Conservation (phyloP, 2,329 filamentous ascomycete genomes). For the Fusarium illudens region DNA sequence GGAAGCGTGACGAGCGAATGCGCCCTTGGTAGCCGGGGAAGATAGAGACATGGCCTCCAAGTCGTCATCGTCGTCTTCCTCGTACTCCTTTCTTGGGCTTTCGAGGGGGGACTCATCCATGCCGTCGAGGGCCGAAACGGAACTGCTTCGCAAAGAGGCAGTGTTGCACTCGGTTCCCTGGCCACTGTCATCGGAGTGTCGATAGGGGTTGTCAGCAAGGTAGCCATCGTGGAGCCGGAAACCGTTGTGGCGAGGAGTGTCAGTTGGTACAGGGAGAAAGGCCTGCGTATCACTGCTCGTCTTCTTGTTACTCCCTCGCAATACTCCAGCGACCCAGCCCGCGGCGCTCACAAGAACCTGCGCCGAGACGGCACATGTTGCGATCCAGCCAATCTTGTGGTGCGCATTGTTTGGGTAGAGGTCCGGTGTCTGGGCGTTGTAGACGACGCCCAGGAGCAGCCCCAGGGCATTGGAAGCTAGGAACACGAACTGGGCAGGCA, state of each 20-base stretch:
- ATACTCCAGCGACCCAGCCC: slow-evolving; percentile 60
- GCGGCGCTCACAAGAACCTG: slow-evolving; percentile 76
- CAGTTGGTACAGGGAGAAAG: slow-evolving; percentile 70
- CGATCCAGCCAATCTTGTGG: slow-evolving; percentile 85
- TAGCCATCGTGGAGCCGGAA: slow-evolving; percentile 52
- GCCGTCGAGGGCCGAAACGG: slow-evolving; percentile 63
- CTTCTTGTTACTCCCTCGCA: background rate
- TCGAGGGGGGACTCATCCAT: slow-evolving; percentile 52
- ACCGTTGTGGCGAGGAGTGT: slow-evolving; percentile 36
- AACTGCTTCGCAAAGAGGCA: slow-evolving; percentile 71
- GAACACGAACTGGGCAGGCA: slow-evolving; percentile 75
- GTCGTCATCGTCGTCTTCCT: slow-evolving; percentile 59
- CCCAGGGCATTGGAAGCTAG: slow-evolving; percentile 70
- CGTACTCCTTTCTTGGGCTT: slow-evolving; percentile 57
- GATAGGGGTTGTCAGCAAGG: slow-evolving; percentile 58
- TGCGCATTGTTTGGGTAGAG: slow-evolving; percentile 90
- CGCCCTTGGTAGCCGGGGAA: slow-evolving; percentile 54
- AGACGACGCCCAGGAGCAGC: slow-evolving; percentile 71
- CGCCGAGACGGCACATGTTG: slow-evolving; percentile 74
- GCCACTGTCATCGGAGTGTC: slow-evolving; percentile 75
- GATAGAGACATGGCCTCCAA: slow-evolving; percentile 40
- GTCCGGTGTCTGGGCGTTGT: slow-evolving; percentile 84
- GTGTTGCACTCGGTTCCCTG: slow-evolving; percentile 78
- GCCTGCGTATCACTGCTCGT: slow-evolving; percentile 45
- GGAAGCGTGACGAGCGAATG: slow-evolving; percentile 63